Base-by-base conservation (phyloP, 1,139 yeast species). In the Yamadazyma conglobata region DNA sequence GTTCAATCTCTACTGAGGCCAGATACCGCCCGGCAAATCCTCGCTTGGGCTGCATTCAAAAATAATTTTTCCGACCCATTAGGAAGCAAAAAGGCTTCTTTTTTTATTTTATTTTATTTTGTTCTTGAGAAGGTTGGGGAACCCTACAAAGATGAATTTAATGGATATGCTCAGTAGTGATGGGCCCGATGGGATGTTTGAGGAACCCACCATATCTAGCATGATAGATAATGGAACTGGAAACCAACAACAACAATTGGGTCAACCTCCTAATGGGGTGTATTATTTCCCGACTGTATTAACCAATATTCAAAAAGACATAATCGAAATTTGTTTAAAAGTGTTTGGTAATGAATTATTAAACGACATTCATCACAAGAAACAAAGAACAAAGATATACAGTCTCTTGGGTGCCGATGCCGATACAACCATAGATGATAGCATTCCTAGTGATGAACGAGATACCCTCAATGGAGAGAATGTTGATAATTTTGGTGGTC, bases 201-300 rank as follows among this genome's bases (percentile, higher is more conserved):
- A 31, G 25, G 41, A 35, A 9, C 35, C 18, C 10, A 22, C 22
- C 21, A 42, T 42, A 32, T 32, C 31, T 10, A 21, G 33, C 3
- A 22, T 41, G 8, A 28, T 43, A 9, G 41, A 36, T 12, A 34
- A 39, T 14, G 38, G 25, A 9, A 24, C 18, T 4, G 12, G 19
- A 10, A 16, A 19, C 13, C 19, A 6, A 5, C 24, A 22, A 12
- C 9, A 16, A 2, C 17, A 27, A 4, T 11, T 19, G 10, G 9
- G 22, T 2, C 47, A 44, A 25, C 48, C 48, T 5, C 21, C 30
- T 3, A 32, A 48, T 31, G 58, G 58, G 7, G 61, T 74, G 1
- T 70, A 63, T 44, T 66, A 70, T 43, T 51, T 81, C 11, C 86
- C 88, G 2, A 67, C 79, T 0, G 60, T 67, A 2, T 60, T 77